Evolutionary conservation across 2,329 filamentous ascomycete species (phyloP).

Genomic region (Penicillium sp.): DNA sequence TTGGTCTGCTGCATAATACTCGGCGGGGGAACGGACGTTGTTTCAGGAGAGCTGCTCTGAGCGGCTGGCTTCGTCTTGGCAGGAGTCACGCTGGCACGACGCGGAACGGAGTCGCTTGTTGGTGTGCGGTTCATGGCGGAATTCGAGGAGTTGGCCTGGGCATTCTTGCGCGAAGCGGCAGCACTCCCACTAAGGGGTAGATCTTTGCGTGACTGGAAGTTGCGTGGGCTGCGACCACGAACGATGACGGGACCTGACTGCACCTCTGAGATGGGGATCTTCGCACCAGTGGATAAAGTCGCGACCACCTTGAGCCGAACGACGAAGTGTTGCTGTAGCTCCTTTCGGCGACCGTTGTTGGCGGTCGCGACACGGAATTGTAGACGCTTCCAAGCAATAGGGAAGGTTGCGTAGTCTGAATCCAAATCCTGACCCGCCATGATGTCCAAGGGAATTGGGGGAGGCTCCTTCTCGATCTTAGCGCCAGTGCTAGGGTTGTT

Average conservation of each 20-base stretch:
- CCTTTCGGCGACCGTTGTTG: constrained; percentile 91
- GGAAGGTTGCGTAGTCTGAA: constrained; percentile 83
- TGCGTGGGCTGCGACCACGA: constrained; percentile 85
- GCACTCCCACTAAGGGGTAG: constrained; percentile 80
- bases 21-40: constrained; percentile 31
- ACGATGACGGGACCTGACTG: constrained; percentile 91
- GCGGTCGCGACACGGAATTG: constrained; percentile 95
- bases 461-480: constrained; percentile 80
- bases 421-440: constrained; percentile 68
- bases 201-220: constrained; percentile 93
- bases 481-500: constrained; percentile 46
- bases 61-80: constrained; percentile 31
- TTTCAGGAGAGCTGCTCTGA: constrained; percentile 40
- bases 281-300: constrained; percentile 78
- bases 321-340: constrained; percentile 94
- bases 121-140: constrained; percentile 33
- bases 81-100: constrained; percentile 29
- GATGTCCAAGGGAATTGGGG: constrained; percentile 71
- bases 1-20: constrained; percentile 29
- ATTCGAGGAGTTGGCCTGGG: constrained; percentile 41
- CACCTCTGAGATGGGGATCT: constrained; percentile 77
- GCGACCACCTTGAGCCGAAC: constrained; percentile 83
- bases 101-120: constrained; percentile 32
- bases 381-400: constrained; percentile 88
- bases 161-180: constrained; percentile 72